A percentile compares a stretch with the other conserved stretches of the same genome.
Conservation (phyloP, 805 yeast species). For the Zygosaccharomyces gambellarensis region DNA sequence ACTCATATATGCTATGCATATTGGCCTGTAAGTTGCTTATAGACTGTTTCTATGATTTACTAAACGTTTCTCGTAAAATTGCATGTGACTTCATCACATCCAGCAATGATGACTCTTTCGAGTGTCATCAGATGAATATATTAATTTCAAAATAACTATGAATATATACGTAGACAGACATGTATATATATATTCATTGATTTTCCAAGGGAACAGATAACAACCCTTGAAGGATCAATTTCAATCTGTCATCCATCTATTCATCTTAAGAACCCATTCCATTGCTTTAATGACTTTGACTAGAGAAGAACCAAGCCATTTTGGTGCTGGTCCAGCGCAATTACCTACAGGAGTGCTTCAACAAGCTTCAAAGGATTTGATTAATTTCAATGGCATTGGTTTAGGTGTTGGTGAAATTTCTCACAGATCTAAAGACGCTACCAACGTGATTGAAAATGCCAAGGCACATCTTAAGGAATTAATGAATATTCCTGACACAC, state of each 20-base stretch:
- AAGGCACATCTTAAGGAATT: slow-evolving; percentile 61
- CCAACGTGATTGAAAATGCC: slow-evolving; percentile 68
- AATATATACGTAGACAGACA: too few species aligned
- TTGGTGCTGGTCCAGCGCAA: slow-evolving; percentile 99
- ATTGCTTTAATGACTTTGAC: slow-evolving; percentile 36
- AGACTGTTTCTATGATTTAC: not conserved
- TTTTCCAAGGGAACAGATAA: not conserved
- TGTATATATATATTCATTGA: not conserved
- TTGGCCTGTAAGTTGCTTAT: too few species aligned
- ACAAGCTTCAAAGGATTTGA: slow-evolving; percentile 79
- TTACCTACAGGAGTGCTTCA: slow-evolving; percentile 79
- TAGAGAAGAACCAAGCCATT: slow-evolving; percentile 73
- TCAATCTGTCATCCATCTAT: not conserved
- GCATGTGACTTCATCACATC: not conserved
- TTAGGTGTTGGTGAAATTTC: slow-evolving; percentile 95
- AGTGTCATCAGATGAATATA: not conserved
- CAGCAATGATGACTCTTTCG: not conserved
- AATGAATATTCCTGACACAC: slow-evolving; percentile 78
- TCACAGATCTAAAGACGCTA: slow-evolving; percentile 86
- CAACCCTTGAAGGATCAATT: not conserved
- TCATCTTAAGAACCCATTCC: not conserved
- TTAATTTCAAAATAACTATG: not conserved
- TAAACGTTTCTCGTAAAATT: not conserved
- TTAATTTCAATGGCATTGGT: slow-evolving; percentile 64
- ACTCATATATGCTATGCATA: too few species aligned